phyloP scores from a whole-genome alignment of 192 early-diverging fungal genomes.

The Dimargaris xerosporica region DNA sequence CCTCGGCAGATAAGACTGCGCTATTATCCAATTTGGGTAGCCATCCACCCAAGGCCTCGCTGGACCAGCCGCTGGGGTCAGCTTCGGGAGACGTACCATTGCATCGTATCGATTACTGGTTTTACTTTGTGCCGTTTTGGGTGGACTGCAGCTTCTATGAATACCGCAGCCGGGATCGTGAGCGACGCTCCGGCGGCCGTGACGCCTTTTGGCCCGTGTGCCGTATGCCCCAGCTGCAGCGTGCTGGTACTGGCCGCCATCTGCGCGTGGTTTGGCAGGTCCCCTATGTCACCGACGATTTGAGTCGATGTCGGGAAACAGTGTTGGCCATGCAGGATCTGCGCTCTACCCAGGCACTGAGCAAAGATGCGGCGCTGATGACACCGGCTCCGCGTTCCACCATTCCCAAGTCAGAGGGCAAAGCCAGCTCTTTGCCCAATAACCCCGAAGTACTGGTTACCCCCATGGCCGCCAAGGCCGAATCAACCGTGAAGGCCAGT shows the following conservation, averaged over 20 bases:
- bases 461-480: too few species aligned
- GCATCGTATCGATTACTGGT: slow-evolving; percentile 20
- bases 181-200: neutral
- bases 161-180: slow-evolving; percentile 14
- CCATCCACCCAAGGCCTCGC: too few species aligned
- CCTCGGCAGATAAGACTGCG: too few species aligned
- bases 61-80: too few species aligned
- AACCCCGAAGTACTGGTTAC: too few species aligned
- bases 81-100: too few species aligned
- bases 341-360: neutral
- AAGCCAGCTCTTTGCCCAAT: too few species aligned
- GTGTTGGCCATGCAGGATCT: neutral
- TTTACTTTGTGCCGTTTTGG: slow-evolving; percentile 68
- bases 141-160: slow-evolving; percentile 81
- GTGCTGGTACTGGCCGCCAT: slow-evolving; percentile 61
- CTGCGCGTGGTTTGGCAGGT: slow-evolving; percentile 35
- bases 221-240: slow-evolving; percentile 74
- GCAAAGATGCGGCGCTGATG: neutral
- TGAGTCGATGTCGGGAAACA: neutral
- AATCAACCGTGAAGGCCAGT: too few species aligned
- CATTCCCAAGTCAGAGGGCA: neutral
- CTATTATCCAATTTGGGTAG: too few species aligned
- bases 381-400: neutral
- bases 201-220: slow-evolving; percentile 51
- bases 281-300: slow-evolving; percentile 27